phyloP scores from a whole-genome alignment of 1,284 basidiomycete species.

The Malassezia dermatis region DNA sequence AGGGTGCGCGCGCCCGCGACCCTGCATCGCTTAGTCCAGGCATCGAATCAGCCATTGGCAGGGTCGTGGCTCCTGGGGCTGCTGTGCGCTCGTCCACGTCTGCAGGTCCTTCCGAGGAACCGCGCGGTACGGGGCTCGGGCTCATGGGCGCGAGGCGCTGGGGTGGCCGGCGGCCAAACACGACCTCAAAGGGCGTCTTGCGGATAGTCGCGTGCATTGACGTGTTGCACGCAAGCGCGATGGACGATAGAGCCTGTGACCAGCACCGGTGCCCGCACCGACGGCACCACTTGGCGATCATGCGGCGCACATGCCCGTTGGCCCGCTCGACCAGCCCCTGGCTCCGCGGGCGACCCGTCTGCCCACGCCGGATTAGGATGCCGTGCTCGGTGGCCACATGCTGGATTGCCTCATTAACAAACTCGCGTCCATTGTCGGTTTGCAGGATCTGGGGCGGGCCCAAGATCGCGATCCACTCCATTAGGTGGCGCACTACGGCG shows the following conservation, averaged over 20 bases:
- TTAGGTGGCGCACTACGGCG: not conserved
- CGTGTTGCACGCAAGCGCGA: conserved; percentile 5
- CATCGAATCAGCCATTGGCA: not conserved
- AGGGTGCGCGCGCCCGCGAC: not conserved
- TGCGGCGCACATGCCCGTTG: conserved; percentile 5
- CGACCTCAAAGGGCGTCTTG: conserved; percentile 1
- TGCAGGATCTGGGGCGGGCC: conserved; percentile 6
- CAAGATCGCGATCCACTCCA: conserved; percentile 3
- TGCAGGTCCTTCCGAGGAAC: not conserved
- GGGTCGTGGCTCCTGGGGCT: no score
- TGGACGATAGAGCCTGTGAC: not conserved
- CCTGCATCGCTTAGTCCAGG: not conserved
- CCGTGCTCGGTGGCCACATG: conserved; percentile 1
- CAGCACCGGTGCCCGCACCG: not conserved
- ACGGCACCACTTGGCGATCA: conserved; percentile 9
- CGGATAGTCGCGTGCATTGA: conserved; percentile 1
- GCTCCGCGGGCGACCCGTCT: conserved; percentile 3
- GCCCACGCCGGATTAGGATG: not conserved
- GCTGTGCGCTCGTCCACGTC: not conserved
- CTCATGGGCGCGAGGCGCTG: not conserved
- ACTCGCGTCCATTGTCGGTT: conserved; percentile 6
- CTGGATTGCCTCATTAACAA: not conserved
- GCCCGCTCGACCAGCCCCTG: conserved; percentile 8
- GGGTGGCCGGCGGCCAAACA: conserved; percentile 2
- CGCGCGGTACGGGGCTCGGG: not conserved